phyloP scores from a whole-genome alignment of 768 basidiomycete species.

The Suillus variegatus region DNA sequence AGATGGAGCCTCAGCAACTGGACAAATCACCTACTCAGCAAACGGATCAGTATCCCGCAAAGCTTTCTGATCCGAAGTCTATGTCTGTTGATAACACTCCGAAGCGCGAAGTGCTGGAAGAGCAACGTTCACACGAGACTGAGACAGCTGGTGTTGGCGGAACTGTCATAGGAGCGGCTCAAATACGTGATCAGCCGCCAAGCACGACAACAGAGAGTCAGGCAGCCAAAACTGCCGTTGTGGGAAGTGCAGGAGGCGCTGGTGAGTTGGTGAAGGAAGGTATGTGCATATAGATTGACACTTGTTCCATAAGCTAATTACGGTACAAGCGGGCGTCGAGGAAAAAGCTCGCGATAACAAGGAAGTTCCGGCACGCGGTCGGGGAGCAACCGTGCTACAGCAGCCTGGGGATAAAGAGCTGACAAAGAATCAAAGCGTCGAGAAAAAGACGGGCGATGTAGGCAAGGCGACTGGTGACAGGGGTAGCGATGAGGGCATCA shows the following conservation, averaged over 20 bases:
- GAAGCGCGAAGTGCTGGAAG: neutral
- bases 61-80: neutral
- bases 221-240: neutral
- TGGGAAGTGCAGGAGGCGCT: neutral
- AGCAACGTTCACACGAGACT: neutral
- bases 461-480: neutral
- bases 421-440: neutral
- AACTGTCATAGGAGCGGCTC: neutral
- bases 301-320: neutral
- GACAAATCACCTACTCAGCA: neutral
- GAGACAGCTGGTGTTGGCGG: neutral
- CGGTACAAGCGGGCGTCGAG: neutral
- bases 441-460: neutral
- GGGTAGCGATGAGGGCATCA: neutral
- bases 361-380: neutral
- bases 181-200: neutral
- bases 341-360: constrained; percentile 1
- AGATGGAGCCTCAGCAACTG: neutral
- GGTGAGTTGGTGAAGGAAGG: constrained; percentile 12
- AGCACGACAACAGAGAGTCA: neutral
- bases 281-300: constrained; percentile 4
- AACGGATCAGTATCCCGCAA: neutral
- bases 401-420: neutral
- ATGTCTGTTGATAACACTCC: neutral
- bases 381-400: neutral